Evolutionary conservation across 257 asterid species (phyloP).

Genomic region (Solanum appendiculatum): DNA sequence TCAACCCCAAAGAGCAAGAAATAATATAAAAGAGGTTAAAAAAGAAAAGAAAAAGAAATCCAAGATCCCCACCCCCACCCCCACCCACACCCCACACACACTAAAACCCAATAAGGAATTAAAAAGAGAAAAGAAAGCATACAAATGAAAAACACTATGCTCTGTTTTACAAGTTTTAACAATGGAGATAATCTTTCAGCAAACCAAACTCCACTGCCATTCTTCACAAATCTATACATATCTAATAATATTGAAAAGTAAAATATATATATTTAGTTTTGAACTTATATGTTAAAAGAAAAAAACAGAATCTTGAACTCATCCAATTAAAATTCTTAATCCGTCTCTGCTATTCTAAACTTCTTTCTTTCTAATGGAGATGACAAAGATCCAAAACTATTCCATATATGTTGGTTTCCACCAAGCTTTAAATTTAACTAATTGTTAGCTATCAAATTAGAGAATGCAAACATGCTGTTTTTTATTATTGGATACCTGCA

Average conservation of each 20-base stretch:
- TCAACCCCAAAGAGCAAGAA: background rate
- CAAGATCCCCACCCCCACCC: background rate
- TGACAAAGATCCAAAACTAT: constrained; percentile 38
- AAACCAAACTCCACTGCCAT: background rate
- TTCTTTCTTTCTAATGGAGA: constrained; percentile 33
- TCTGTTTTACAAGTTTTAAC: background rate
- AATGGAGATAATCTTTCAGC: background rate
- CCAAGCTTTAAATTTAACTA: background rate
- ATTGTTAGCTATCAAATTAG: background rate
- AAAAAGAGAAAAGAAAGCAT: background rate
- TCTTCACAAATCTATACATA: background rate
- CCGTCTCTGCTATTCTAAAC: background rate
- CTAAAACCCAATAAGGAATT: background rate
- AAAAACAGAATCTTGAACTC: background rate
- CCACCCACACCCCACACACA: background rate
- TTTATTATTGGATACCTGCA: background rate
- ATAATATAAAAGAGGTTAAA: background rate
- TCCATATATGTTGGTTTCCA: background rate
- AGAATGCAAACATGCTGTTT: background rate
- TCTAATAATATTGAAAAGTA: background rate
- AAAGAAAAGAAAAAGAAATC: background rate
- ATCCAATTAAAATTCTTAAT: background rate
- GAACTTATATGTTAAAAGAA: background rate
- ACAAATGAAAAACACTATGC: background rate
- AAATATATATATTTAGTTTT: background rate